phyloP scores from a whole-genome alignment of 352 stramenopile species.

The Salisapilia sapeloensis region DNA sequence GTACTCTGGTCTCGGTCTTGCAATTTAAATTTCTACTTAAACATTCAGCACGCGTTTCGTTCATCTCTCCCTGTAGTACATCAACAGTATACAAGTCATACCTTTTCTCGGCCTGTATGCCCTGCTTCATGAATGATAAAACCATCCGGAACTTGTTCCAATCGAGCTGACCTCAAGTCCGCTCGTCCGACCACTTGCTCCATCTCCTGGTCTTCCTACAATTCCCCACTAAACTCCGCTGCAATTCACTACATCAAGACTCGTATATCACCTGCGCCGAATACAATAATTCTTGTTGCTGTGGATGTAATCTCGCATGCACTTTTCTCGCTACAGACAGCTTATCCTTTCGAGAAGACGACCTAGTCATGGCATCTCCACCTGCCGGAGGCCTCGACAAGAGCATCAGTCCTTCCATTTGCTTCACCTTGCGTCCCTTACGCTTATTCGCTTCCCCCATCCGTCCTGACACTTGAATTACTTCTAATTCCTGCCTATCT shows the following conservation, averaged over 20 bases:
- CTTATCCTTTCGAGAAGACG: conserved; percentile 5
- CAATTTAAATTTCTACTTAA: conserved; percentile 40
- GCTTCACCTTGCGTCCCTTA: conserved; percentile 51
- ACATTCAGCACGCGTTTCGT: neutral
- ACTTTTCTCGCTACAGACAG: conserved; percentile 21
- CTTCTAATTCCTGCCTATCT: too few relatives aligned
- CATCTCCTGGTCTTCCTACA: conserved; percentile 55
- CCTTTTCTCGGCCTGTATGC: conserved; percentile 18
- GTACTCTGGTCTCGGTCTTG: conserved; percentile 64
- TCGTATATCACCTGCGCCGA: conserved; percentile 19
- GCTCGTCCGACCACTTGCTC: conserved; percentile 34
- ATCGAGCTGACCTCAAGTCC: conserved; percentile 31
- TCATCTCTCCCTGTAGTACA: neutral
- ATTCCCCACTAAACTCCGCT: neutral
- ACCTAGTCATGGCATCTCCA: conserved; percentile 2
- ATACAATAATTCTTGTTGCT: conserved; percentile 46
- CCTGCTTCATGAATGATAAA: conserved; percentile 52
- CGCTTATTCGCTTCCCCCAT: conserved; percentile 12
- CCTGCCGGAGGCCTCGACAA: conserved; percentile 27
- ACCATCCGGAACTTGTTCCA: conserved; percentile 53
- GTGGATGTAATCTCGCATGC: conserved; percentile 47
- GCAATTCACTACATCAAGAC: neutral
- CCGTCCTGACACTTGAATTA: conserved; percentile 1
- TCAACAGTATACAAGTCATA: conserved; percentile 3
- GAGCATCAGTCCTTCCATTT: conserved; percentile 60